Base-by-base conservation (phyloP, 1,284 basidiomycete species). In the Coniophora puteana region DNA sequence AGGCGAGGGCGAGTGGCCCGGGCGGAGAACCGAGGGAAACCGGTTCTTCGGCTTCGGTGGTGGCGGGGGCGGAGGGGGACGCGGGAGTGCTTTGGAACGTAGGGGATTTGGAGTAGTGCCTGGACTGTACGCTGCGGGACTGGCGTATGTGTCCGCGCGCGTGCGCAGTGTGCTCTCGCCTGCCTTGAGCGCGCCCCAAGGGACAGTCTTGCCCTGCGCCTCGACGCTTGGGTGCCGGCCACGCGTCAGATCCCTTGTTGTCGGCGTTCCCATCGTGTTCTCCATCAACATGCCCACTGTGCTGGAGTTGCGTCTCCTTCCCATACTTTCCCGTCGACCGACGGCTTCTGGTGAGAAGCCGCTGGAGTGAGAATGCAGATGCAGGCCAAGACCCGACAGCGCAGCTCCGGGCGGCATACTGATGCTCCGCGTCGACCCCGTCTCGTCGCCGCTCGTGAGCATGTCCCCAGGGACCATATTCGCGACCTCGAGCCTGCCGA, bases 381-480 rank as follows among this genome's bases (percentile, higher is more conserved):
- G 23, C 14, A 12, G 33, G 20, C 12, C 30, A n/a, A 17, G 23
- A 5, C 16, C 29, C 25, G 14, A 22, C 16, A 27, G 5, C 20
- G 11, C 30, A 29, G 31, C 26, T 45, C n/a, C 25, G 13, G 13
- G 41, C 45, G 20, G 38, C 16, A 3, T n/a, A n/a, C n/a, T n/a
- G n/a, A n/a, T n/a, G n/a, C 40, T 3, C 35, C 43, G 54, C 24
- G 37, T 34, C 14, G 44, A 50, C 11, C 66, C 63, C 25, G 49
- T 49, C 17, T 68, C 67, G 41, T 67, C 67, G 6, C 67, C 59
- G n/a, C 62, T 65, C 3, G 58, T 59, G 32, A 67, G 43, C n/a
- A n/a, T n/a, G 35, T 73, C 70, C 7, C 69, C 71, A 2, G 69
- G 67, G 13, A 63, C 54, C 38, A 66, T 58, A 51, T 73, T 72